Percentiles rank a stretch among this genome's conserved stretches.
Evolutionary conservation across 495 filamentous ascomycete species (phyloP).

Genomic region (Penicillium manginii): DNA sequence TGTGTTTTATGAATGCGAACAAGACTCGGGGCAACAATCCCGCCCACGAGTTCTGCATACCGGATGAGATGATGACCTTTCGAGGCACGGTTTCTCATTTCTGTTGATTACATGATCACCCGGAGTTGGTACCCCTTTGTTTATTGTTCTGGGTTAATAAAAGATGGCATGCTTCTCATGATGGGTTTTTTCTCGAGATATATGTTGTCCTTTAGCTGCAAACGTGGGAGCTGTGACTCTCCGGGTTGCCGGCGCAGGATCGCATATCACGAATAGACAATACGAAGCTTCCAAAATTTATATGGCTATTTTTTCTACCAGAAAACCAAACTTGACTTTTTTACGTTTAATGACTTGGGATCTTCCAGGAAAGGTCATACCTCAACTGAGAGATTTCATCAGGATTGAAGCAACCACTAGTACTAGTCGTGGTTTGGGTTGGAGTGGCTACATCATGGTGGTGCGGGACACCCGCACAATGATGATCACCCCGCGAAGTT

Average conservation of each 20-base stretch:
- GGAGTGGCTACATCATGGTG: neutral
- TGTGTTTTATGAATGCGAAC: slow-evolving; percentile 50
- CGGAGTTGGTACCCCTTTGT: slow-evolving; percentile 50
- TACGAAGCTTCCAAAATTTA: slow-evolving; percentile 32
- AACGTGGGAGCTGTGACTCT: slow-evolving; percentile 4
- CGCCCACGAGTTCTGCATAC: slow-evolving; percentile 33
- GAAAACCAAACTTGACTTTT: too few species aligned
- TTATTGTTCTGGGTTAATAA: slow-evolving; percentile 47
- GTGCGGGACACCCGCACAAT: too few species aligned
- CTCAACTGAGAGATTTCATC: too few species aligned
- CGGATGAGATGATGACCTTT: slow-evolving; percentile 41
- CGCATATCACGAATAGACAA: slow-evolving; percentile 37
- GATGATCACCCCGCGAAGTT: too few species aligned
- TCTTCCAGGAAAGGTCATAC: too few species aligned
- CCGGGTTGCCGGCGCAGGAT: slow-evolving; percentile 15
- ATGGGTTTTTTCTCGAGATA: slow-evolving; percentile 21
- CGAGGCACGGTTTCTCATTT: slow-evolving; percentile 46
- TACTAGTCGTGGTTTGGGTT: too few species aligned
- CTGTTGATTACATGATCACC: slow-evolving; percentile 51
- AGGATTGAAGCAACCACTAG: too few species aligned
- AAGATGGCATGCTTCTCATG: slow-evolving; percentile 39
- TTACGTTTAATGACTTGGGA: too few species aligned
- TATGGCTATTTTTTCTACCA: neutral
- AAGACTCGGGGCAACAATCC: slow-evolving; percentile 27
- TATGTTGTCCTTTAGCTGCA: slow-evolving; percentile 23